Base-by-base conservation (phyloP, 106 monocot species). In the Apostasia ramifera region DNA sequence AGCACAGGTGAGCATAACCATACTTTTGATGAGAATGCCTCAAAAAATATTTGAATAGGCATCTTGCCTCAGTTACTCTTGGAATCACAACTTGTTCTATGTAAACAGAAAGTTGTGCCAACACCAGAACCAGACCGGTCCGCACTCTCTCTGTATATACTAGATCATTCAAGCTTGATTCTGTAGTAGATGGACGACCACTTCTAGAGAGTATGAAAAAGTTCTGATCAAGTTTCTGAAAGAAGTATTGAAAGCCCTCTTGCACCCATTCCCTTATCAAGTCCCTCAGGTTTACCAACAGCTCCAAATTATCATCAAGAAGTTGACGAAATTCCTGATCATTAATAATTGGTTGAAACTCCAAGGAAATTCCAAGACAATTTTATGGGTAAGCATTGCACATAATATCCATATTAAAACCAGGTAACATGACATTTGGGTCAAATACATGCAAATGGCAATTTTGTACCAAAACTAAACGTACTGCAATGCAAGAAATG, bases 171-270 rank as follows among this genome's bases (percentile, higher is more conserved):
- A 48, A 8, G 26, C 44, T 78, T 70, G 70, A 53, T 47, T 78
- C 76, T 38, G 75, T 82, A 67, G 67, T 73, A n/a, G 1, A 56
- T 44, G 58, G 66, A 65, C 63, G 66, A 48, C 56, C 78, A 83
- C 73, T 95, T 42, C 95, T 86, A 85, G 72, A 92, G 42, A 97
- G 83, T 15, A 79, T 44, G 64, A 79, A 65, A 63, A 97, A 97
- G 73, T 77, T 67, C 13, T 64, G 66, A 59, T 89, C 66, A 62
- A 97, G 85, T 66, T 84, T 80, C 59, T 92, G 80, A 74, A 89
- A 97, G 69, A 97, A 92, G 10, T 76, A 80, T 75, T 97, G 95
- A 46, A 97, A 97, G 53, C 95, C 95, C 89, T 97, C 95, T 87
- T 97, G 95, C 47, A 88, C 92, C 86, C 92, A 86, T 70, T 92